Percentiles rank a stretch among this genome's conserved stretches.
Conservation (phyloP, 805 yeast genomes). For the Naumovozyma dairenensis region DNA sequence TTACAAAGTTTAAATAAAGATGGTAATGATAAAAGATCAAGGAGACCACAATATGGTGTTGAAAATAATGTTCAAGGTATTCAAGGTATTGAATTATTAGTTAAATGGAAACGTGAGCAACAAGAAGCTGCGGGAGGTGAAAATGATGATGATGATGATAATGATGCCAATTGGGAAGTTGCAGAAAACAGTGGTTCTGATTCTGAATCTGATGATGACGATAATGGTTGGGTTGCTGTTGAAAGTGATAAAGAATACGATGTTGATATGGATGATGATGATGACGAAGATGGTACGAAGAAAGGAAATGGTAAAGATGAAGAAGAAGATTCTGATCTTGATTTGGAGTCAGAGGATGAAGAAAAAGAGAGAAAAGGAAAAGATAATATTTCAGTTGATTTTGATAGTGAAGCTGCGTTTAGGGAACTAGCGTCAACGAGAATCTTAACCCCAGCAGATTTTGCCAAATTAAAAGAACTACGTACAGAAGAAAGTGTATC, state of each 20-base stretch:
- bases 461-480: constrained; percentile 87
- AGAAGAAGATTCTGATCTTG: constrained; percentile 42
- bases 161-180: constrained; percentile 51
- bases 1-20: constrained; percentile 52
- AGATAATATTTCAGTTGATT: too few relatives aligned
- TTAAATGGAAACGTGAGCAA: constrained; percentile 58
- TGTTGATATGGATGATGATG: constrained; percentile 43
- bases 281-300: constrained; percentile 33
- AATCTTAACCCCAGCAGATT: constrained; percentile 94
- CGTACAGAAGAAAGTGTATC: constrained; percentile 78
- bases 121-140: constrained; percentile 45
- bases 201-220: constrained; percentile 34
- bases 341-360: constrained; percentile 30
- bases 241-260: constrained; percentile 73
- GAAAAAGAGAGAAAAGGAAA: constrained; percentile 18
- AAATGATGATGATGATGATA: constrained; percentile 42
- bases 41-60: constrained; percentile 58
- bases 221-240: constrained; percentile 87
- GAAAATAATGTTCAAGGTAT: constrained; percentile 62
- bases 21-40: constrained; percentile 22
- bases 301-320: constrained; percentile 29
- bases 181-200: constrained; percentile 28
- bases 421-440: constrained; percentile 57
- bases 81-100: constrained; percentile 85
- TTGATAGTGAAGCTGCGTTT: constrained; percentile 34